These are phyloP conservation scores for Volvox carteri DNA, from an alignment of 163 green algal species.

Conservation along the genomic window DNA sequence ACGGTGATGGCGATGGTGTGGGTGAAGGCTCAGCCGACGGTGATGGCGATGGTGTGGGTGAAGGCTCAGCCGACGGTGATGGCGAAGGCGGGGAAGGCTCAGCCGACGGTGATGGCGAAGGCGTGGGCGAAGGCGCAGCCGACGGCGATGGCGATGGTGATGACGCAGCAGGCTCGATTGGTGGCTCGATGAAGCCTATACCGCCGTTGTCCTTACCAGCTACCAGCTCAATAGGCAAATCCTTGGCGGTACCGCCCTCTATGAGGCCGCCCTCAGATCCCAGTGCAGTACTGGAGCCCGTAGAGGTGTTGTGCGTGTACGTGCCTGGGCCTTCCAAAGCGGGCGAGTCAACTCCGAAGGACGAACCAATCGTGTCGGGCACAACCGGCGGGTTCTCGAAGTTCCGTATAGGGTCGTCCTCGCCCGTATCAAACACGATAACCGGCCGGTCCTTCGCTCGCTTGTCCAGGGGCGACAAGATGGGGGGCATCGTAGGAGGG, in stretches of 20 bases:
- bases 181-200: background rate
- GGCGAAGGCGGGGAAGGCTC: background rate
- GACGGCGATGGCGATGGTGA: background rate
- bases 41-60: background rate
- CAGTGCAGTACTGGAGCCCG: background rate
- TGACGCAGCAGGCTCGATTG: background rate
- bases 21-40: background rate
- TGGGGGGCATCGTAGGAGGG: background rate
- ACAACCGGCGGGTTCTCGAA: background rate
- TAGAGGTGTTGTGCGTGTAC: background rate
- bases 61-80: background rate
- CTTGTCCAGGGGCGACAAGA: background rate
- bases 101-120: too few species aligned
- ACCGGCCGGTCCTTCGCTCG: conserved; percentile 6
- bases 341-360: conserved; percentile 23
- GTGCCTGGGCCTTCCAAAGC: conserved; percentile 25
- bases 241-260: background rate
- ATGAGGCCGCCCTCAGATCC: background rate
- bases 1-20: background rate
- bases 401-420: conserved; percentile 23
- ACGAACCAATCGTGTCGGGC: background rate
- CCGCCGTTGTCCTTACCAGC: background rate
- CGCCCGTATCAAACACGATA: background rate
- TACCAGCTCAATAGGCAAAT: background rate
- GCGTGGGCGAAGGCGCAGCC: background rate